These are phyloP conservation scores for Garcia nutans DNA, from an alignment of 345 rosid genomes.

Conservation along the genomic window DNA sequence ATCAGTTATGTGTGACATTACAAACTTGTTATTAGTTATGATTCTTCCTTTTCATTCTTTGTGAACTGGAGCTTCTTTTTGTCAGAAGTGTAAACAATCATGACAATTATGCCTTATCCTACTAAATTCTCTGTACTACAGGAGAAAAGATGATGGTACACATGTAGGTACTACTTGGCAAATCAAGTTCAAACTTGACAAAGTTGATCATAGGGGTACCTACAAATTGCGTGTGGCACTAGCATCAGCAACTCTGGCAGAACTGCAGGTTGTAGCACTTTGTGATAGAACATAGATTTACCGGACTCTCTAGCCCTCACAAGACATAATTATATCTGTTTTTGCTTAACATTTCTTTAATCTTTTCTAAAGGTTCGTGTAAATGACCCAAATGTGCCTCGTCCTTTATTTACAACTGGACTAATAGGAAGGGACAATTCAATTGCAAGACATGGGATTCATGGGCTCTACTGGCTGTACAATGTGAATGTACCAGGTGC, in stretches of 20 bases:
- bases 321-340: no score
- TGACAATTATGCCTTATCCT: not conserved
- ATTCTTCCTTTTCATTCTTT: not conserved
- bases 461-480: conserved; percentile 30
- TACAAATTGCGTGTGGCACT: conserved; percentile 25
- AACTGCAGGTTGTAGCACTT: conserved; percentile 18
- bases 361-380: conserved; percentile 17
- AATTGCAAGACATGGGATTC: conserved; percentile 32
- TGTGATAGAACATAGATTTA: no score
- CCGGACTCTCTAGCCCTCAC: no score
- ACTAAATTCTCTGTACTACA: not conserved
- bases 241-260: conserved; percentile 22
- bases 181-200: conserved; percentile 14
- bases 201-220: conserved; percentile 4
- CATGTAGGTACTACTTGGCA: conserved; percentile 25
- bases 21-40: not conserved
- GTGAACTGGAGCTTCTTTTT: not conserved
- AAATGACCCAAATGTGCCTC: conserved; percentile 19
- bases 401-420: conserved; percentile 18
- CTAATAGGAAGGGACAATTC: conserved; percentile 29
- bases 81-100: not conserved
- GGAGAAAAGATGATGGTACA: conserved; percentile 17
- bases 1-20: not conserved
- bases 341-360: no score
- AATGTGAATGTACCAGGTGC: conserved; percentile 8